phyloP scores from a whole-genome alignment of 805 yeast species.

The Zygoascus ofunaensis region DNA sequence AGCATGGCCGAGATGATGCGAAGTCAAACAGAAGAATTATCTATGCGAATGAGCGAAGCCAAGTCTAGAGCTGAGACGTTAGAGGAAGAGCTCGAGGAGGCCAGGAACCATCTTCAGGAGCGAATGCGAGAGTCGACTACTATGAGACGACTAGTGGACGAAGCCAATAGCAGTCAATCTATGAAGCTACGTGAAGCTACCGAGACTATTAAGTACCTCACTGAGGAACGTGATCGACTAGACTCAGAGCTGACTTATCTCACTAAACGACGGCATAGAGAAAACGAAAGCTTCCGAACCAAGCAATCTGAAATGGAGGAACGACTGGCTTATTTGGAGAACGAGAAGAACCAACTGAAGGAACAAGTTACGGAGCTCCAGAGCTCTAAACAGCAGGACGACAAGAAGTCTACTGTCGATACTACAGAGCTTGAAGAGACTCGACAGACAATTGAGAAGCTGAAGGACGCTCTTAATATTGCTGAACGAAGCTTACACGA shows the following conservation, averaged over 20 bases:
- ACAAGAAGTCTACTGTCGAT: slow-evolving; percentile 16
- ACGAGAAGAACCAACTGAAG: slow-evolving; percentile 27
- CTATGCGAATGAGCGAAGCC: slow-evolving; percentile 58
- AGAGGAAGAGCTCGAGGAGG: slow-evolving; percentile 76
- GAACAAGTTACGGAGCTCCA: slow-evolving; percentile 18
- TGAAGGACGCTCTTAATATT: slow-evolving; percentile 18
- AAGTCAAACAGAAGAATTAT: slow-evolving; percentile 27
- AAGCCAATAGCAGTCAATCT: slow-evolving; percentile 52
- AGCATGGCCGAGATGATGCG: slow-evolving; percentile 16
- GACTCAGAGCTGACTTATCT: slow-evolving; percentile 45
- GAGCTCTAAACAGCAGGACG: slow-evolving; percentile 20
- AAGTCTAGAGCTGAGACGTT: slow-evolving; percentile 51
- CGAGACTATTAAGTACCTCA: slow-evolving; percentile 39
- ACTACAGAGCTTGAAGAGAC: slow-evolving; percentile 26
- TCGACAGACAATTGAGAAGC: slow-evolving; percentile 12
- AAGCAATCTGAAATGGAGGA: slow-evolving; percentile 36
- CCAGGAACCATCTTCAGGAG: slow-evolving; percentile 64
- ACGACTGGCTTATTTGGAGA: slow-evolving; percentile 25
- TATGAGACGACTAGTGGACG: slow-evolving; percentile 58
- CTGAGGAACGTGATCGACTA: slow-evolving; percentile 53
- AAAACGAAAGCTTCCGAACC: slow-evolving; percentile 51
- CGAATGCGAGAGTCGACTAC: slow-evolving; percentile 70
- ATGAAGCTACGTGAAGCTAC: slow-evolving; percentile 46
- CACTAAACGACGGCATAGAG: slow-evolving; percentile 51
- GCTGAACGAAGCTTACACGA: slow-evolving; percentile 24